Base-by-base conservation (phyloP, 2,329 filamentous ascomycete genomes). In the Intubia oerlemansii region DNA sequence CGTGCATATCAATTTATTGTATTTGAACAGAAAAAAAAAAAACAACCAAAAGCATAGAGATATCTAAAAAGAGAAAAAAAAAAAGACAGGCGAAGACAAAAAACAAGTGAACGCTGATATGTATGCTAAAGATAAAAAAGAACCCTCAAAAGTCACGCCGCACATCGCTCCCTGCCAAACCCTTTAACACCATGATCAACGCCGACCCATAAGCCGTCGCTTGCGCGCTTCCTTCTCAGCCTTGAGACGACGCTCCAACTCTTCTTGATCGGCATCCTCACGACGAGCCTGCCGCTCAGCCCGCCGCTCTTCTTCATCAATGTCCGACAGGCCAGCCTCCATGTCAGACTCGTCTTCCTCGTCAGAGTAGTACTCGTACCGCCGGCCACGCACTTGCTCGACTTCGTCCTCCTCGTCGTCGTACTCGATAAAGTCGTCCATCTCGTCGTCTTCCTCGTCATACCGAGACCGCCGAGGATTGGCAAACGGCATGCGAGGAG, bases 281-380 rank as follows among this genome's bases (percentile, higher is more conserved):
- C 60, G 59, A 25, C 63, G 64, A 15, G 75, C 78, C 31, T 61
- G 56, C 17, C 53, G 49, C 34, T 72, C 62, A 3, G 76, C 73
- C 28, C 53, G 44, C 26, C 57, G 53, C 45, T 85, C 78, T 45
- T 85, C 78, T 20, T 61, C 53, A 35, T 81, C 74, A 29, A 84
- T 65, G 39, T 82, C 76, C 34, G 71, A 72, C 21, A 74, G 46
- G 19, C 74, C 75, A 3, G 74, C 78, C 46, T 82, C 76, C 73
- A 82, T 82, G 40, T 80, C 77, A 5, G 73, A 79, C 5, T 71
- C 76, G 5, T 46, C 74, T 1, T 68, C 71, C 4, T 56, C 62
- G 4, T 45, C 74, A 1, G 67, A 71, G 3, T 55, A 61, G 10
- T 33, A 34, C 25, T 32, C 15, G 9, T 29, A 8, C 29, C 13